Conservation (phyloP, 1,284 basidiomycete species). For the Schizophyllum commune region DNA sequence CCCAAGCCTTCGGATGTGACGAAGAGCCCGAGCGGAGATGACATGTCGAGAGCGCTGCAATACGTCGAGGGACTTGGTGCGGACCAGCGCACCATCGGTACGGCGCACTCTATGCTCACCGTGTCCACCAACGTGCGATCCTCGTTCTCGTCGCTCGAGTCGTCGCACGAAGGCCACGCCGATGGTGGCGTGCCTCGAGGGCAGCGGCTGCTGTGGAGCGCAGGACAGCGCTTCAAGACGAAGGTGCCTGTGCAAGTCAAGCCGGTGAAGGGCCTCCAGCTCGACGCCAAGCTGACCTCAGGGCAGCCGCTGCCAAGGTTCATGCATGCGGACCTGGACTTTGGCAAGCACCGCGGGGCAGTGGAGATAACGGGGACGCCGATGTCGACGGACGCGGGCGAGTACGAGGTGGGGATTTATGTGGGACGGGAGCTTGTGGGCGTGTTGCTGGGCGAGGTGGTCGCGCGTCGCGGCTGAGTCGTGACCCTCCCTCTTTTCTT, state of each 20-base stretch:
- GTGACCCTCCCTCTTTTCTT: not conserved
- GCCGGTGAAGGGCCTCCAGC: constrained; percentile 19
- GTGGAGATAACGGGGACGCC: constrained; percentile 57
- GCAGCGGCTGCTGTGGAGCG: constrained; percentile 37
- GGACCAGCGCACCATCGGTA: constrained; percentile 23
- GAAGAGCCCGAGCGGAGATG: constrained; percentile 45
- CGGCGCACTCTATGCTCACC: constrained; percentile 23
- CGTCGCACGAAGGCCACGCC: constrained; percentile 35
- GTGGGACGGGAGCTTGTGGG: constrained; percentile 17
- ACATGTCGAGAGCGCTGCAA: constrained; percentile 46
- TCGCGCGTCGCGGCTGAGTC: not conserved
- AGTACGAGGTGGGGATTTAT: constrained; percentile 51
- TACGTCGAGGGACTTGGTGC: constrained; percentile 64
- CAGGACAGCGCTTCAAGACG: constrained; percentile 57
- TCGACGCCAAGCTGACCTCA: constrained; percentile 43
- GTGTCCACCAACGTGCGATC: constrained; percentile 37
- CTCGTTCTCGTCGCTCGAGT: constrained; percentile 56
- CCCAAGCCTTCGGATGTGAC: constrained; percentile 19
- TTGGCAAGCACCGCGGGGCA: constrained; percentile 32
- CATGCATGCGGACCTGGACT: constrained; percentile 44
- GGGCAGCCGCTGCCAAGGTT: constrained; percentile 52
- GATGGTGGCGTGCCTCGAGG: constrained; percentile 26
- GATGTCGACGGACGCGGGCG: constrained; percentile 41
- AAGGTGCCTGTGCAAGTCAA: constrained; percentile 33
- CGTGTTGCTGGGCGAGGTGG: not conserved